Conservation (phyloP, 768 basidiomycete species). For the Lentinula lateritia region DNA sequence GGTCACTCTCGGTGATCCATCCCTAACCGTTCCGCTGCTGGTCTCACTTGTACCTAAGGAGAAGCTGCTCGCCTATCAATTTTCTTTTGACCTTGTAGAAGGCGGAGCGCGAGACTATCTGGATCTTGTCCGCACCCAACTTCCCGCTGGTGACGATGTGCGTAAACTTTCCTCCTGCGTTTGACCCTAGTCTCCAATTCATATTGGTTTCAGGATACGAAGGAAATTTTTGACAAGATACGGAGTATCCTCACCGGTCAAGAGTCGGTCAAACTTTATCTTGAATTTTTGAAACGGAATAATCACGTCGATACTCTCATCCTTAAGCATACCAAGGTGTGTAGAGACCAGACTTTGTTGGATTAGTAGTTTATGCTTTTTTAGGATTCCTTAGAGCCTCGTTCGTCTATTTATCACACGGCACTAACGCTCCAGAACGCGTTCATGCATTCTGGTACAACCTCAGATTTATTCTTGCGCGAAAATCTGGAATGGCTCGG, state of each 20-base stretch:
- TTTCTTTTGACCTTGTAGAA: conserved; percentile 93
- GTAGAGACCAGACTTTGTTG: background rate
- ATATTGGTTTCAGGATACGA: conserved; percentile 40
- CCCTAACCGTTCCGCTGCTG: conserved; percentile 70
- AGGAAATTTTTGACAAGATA: conserved; percentile 65
- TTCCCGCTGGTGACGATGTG: conserved; percentile 68
- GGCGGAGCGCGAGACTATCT: conserved; percentile 92
- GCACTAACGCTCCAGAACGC: conserved; percentile 96
- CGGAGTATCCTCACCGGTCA: conserved; percentile 84
- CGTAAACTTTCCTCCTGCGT: conserved; percentile 12
- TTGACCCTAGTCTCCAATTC: conserved; percentile 4
- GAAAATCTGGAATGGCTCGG: conserved; percentile 97
- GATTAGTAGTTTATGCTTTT: conserved; percentile 5
- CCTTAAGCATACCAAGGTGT: conserved; percentile 87
- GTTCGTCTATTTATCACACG: conserved; percentile 96
- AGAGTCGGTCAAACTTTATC: conserved; percentile 87
- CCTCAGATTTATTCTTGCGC: conserved; percentile 87
- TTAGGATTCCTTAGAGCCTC: conserved; percentile 85
- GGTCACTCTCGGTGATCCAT: conserved; percentile 81
- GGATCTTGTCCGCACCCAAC: conserved; percentile 60
- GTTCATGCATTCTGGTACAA: conserved; percentile 97
- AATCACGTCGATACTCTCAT: conserved; percentile 91
- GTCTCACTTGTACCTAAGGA: conserved; percentile 66
- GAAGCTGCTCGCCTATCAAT: conserved; percentile 82
- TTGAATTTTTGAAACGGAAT: conserved; percentile 93